Percentiles rank a stretch among this genome's conserved stretches.
Evolutionary conservation across 192 early-diverging fungal genomes (phyloP).

Genomic region (Lunasporangiospora selenospora): DNA sequence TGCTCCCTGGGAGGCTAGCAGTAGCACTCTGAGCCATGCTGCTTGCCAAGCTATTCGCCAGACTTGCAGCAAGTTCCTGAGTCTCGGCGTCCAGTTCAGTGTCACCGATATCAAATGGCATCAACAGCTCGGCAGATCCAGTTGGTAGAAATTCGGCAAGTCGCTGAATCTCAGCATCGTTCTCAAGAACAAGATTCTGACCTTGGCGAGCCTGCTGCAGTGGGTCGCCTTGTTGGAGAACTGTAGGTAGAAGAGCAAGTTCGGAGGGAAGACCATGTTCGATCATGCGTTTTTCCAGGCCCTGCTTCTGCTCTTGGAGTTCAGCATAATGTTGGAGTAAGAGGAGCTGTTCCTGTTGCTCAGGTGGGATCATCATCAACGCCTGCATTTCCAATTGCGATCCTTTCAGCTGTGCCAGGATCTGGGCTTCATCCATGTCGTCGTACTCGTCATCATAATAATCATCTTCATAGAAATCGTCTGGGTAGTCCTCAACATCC

Average conservation of each 20-base stretch:
- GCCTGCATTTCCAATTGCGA: slow-evolving; percentile 31
- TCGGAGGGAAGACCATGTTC: too few species aligned
- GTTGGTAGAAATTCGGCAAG: too few species aligned
- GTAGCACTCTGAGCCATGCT: slow-evolving; percentile 35
- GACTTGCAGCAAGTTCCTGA: slow-evolving; percentile 22
- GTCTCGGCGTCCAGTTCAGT: slow-evolving; percentile 38
- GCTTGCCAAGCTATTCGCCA: slow-evolving; percentile 23
- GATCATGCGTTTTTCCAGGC: too few species aligned
- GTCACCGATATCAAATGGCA: slow-evolving; percentile 23
- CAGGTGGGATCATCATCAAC: slow-evolving; percentile 43
- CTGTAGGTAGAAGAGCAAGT: too few species aligned
- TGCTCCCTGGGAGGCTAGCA: too few species aligned
- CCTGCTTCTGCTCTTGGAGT: slow-evolving; percentile 31
- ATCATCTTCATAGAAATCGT: slow-evolving; percentile 48
- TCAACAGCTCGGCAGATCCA: slow-evolving; percentile 4
- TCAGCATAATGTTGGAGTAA: slow-evolving; percentile 43
- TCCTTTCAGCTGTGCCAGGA: slow-evolving; percentile 28
- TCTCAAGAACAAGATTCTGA: too few species aligned
- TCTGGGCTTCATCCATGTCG: slow-evolving; percentile 24
- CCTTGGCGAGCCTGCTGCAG: too few species aligned
- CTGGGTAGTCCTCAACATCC: slow-evolving; percentile 43
- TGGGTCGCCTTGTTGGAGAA: too few species aligned
- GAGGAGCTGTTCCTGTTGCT: slow-evolving; percentile 42
- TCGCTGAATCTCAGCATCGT: too few species aligned
- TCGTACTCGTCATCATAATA: slow-evolving; percentile 31